Evolutionary conservation across 345 rosid genomes (phyloP).

Genomic region (Moricandia arvensis): DNA sequence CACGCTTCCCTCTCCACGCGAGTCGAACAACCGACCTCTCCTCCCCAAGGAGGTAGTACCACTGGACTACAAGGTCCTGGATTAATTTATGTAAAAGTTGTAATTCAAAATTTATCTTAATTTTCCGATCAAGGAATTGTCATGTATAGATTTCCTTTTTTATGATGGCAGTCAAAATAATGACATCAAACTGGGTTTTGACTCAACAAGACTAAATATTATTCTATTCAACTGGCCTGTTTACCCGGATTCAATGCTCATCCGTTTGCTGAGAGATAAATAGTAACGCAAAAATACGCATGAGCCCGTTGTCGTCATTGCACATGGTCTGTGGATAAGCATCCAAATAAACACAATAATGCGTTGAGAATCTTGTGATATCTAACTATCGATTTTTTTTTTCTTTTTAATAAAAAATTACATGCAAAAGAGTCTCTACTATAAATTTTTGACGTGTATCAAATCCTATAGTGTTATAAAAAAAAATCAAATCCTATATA

Average conservation of each 20-base stretch:
- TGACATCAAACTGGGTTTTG: background rate
- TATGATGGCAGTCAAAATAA: slow-evolving; percentile 12
- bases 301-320: slow-evolving; percentile 3
- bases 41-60: too few species aligned
- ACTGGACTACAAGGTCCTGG: too few species aligned
- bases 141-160: background rate
- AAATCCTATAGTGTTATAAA: too few species aligned
- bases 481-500: slow-evolving; percentile 21
- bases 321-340: background rate
- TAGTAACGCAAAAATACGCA: slow-evolving; percentile 8
- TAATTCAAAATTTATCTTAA: too few species aligned
- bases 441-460: slow-evolving; percentile 5
- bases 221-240: slow-evolving; percentile 1
- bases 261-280: background rate
- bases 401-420: background rate
- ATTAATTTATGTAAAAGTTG: too few species aligned
- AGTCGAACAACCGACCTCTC: too few species aligned
- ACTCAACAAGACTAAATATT: background rate
- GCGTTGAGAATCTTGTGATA: background rate
- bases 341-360: background rate
- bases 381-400: background rate
- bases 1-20: too few species aligned
- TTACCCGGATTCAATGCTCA: slow-evolving; percentile 24
- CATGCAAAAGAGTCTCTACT: background rate
- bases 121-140: too few species aligned